Evolutionary conservation across 371 early-diverging fungal species (phyloP), one percentile per base, ranked within the genome.

Genomic region (Zychaea mexicana): DNA sequence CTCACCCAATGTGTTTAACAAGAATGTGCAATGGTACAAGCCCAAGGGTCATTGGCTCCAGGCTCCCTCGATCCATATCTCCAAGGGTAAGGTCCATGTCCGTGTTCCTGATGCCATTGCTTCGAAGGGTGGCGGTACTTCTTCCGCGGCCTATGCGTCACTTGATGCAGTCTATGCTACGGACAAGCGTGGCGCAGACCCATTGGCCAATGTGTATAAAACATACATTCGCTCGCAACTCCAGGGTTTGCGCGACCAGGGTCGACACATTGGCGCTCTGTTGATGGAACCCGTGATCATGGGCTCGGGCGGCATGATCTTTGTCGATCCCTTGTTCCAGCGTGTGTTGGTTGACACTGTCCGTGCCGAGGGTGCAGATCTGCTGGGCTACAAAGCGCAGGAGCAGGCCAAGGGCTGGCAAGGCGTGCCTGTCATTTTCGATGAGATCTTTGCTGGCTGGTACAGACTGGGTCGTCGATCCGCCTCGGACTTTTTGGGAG

Each of bases 271-370:
- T 62, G 95, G 93, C 42, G 88, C 93, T 0, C 57, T 94, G 19
- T 62, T 93, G 54, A 82, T 94, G 77, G 93, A 93, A 61, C 93
- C 95, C 0, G 77, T 93, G 13, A 57, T 94, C 26, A 85, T 92
- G 85, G 93, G 93, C 7, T 90, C 94, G 0, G 93, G 92, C 28
- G 95, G 93, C 39, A 94, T 94, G 94, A 71, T 90, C 27, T 89
- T 92, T 68, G 88, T 92, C 21, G 92, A 92, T 60, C 95, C 95
- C 5, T 76, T 88, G 12, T 94, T 91, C 82, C 94, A 93, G 64
- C 82, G 84, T 39, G 72, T 76, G 15, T 64, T 92, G 52, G 82
- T 91, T 22, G 81, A 86, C 30, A 80, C 79, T 4, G 87, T 88
- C 8, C 71, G 90, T 26, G 36, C 72, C 7, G 83, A 82, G 67